Conservation (phyloP, 164 flowering plant genomes). For the Warburgia ugandensis region DNA sequence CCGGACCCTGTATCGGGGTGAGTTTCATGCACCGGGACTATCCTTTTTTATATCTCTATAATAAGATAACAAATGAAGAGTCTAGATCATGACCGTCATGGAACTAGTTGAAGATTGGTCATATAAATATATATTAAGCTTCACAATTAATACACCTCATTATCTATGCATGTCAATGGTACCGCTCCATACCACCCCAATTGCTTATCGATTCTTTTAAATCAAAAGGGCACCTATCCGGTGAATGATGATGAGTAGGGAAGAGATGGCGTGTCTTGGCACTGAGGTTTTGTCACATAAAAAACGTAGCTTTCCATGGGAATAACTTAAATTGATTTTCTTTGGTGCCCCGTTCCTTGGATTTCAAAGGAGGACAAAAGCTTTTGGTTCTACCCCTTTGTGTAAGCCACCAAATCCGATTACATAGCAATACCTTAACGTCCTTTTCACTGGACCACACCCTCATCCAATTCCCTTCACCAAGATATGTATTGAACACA, state of each 20-base stretch:
- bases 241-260: constrained; percentile 5
- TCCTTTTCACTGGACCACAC: constrained; percentile 4
- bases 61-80: too few species aligned
- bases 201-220: neutral
- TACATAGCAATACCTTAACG: constrained; percentile 5
- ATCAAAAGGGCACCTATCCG: neutral
- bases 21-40: too few species aligned
- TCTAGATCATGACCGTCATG: too few species aligned
- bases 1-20: too few species aligned
- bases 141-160: neutral
- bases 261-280: constrained; percentile 7
- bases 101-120: too few species aligned
- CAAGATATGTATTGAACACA: constrained; percentile 8
- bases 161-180: neutral
- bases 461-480: neutral
- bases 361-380: constrained; percentile 10
- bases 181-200: neutral
- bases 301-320: constrained; percentile 4
- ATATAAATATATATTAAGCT: too few species aligned
- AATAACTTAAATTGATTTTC: neutral
- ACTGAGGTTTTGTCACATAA: constrained; percentile 12
- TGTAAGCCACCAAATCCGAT: constrained; percentile 13
- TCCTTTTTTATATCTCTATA: too few species aligned
- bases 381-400: constrained; percentile 2
- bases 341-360: constrained; percentile 1